These are phyloP conservation scores for Toxoplasma gondii DNA, from an alignment of 169 alveolate genomes.

Conservation along the genomic window DNA sequence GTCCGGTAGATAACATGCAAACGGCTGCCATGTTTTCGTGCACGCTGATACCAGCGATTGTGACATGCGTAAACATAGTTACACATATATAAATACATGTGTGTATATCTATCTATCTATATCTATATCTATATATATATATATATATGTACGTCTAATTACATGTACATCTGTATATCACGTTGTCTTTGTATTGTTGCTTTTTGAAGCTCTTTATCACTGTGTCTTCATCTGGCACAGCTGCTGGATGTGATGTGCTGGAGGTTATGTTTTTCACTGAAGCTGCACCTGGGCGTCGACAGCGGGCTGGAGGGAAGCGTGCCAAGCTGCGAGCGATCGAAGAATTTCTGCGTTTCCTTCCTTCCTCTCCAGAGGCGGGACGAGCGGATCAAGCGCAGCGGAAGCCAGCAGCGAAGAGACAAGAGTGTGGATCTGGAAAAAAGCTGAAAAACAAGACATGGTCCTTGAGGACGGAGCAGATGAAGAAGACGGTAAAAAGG, in stretches of 20 bases:
- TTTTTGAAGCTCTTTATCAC: too few relatives aligned
- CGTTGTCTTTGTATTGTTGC: too few relatives aligned
- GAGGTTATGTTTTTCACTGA: background rate
- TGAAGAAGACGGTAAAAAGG: background rate
- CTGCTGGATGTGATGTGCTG: too few relatives aligned
- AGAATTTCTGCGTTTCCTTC: background rate
- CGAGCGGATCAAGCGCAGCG: background rate
- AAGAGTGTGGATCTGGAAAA: conserved; percentile 6
- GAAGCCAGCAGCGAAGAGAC: conserved; percentile 20
- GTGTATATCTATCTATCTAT: too few relatives aligned
- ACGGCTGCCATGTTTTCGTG: too few relatives aligned
- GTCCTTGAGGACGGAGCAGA: background rate
- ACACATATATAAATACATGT: background rate
- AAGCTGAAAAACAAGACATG: background rate
- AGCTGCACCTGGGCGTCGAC: background rate
- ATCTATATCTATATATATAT: too few relatives aligned
- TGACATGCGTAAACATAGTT: too few relatives aligned
- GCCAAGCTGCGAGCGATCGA: background rate
- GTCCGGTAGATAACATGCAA: too few relatives aligned
- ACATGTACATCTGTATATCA: too few relatives aligned
- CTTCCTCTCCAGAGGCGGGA: background rate
- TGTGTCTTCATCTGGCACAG: too few relatives aligned
- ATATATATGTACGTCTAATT: background rate
- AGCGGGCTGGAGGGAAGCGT: background rate
- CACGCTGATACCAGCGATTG: too few relatives aligned